Evolutionary conservation across 1,284 basidiomycete species (phyloP).

Genomic region (Apiotrichum laibachii): DNA sequence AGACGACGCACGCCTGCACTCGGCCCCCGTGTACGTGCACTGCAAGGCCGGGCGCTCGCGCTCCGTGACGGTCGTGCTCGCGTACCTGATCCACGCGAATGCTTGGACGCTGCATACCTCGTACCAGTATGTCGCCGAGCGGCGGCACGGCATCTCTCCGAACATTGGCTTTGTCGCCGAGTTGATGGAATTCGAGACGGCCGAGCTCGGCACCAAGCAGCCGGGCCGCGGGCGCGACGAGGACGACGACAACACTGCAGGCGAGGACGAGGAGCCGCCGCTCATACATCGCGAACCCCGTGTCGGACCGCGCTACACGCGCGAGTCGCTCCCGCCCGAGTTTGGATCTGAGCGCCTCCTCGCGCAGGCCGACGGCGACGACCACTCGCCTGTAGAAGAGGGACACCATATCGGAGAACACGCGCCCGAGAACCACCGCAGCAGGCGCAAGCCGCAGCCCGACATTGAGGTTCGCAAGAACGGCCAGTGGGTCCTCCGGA

Average conservation of each 20-base stretch:
- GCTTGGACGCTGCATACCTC: conserved; percentile 90
- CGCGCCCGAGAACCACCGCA: conserved; percentile 56
- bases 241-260: conserved; percentile 10
- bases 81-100: conserved; percentile 93
- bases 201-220: conserved; percentile 78
- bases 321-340: conserved; percentile 72
- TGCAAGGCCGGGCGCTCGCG: conserved; percentile 95
- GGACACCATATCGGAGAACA: neutral
- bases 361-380: conserved; percentile 7
- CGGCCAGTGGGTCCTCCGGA: conserved; percentile 73
- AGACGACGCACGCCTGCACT: conserved; percentile 89
- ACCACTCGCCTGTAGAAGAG: conserved; percentile 7
- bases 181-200: conserved; percentile 92
- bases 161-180: conserved; percentile 98
- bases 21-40: conserved; percentile 87
- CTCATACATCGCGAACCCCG: conserved; percentile 38
- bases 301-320: conserved; percentile 56
- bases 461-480: conserved; percentile 70
- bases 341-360: conserved; percentile 11
- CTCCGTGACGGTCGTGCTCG: conserved; percentile 94
- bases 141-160: conserved; percentile 88
- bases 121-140: conserved; percentile 84
- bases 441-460: conserved; percentile 56
- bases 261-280: conserved; percentile 11
- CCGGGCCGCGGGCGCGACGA: conserved; percentile 13